Conservation (phyloP, 2,329 filamentous ascomycete genomes). For the Trichoderma sp. region DNA sequence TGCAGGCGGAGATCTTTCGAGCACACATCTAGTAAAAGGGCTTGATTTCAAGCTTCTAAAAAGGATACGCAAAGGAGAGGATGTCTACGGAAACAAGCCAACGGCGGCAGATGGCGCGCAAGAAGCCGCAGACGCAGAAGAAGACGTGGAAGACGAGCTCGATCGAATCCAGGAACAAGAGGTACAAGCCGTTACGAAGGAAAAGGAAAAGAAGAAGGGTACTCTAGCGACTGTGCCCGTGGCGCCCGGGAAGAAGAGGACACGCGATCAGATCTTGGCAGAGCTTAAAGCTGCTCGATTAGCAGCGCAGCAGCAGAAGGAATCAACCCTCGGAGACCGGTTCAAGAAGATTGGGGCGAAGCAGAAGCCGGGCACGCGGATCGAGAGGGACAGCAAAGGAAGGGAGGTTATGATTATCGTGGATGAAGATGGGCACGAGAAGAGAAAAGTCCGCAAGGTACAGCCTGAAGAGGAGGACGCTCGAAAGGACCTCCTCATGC, state of each 20-base stretch:
- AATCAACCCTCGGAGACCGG: slow-evolving; percentile 57
- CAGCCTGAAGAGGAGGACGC: slow-evolving; percentile 45
- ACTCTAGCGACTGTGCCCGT: slow-evolving; percentile 58
- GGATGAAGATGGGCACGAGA: slow-evolving; percentile 67
- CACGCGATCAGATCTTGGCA: slow-evolving; percentile 67
- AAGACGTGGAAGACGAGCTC: slow-evolving; percentile 65
- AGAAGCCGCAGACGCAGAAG: slow-evolving; percentile 33
- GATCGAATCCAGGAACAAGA: slow-evolving; percentile 60
- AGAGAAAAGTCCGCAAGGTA: slow-evolving; percentile 63
- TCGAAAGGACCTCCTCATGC: slow-evolving; percentile 51
- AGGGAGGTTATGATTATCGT: slow-evolving; percentile 66
- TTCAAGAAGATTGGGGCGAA: slow-evolving; percentile 67
- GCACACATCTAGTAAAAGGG: slow-evolving; percentile 88
- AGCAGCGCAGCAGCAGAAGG: slow-evolving; percentile 58
- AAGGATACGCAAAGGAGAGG: slow-evolving; percentile 67
- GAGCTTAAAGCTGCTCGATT: slow-evolving; percentile 65
- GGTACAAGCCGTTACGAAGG: slow-evolving; percentile 55
- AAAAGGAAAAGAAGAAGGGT: slow-evolving; percentile 62
- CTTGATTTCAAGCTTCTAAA: slow-evolving; percentile 81
- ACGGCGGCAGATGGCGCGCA: slow-evolving; percentile 37
- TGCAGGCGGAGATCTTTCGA: slow-evolving; percentile 76
- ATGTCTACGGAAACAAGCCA: slow-evolving; percentile 55
- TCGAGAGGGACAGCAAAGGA: slow-evolving; percentile 63
- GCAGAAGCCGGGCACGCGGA: slow-evolving; percentile 56
- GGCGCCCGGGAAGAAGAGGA: slow-evolving; percentile 61